These are phyloP conservation scores for Magnusiomyces paraingens DNA, from an alignment of 1,139 yeast species.

Conservation along the genomic window DNA sequence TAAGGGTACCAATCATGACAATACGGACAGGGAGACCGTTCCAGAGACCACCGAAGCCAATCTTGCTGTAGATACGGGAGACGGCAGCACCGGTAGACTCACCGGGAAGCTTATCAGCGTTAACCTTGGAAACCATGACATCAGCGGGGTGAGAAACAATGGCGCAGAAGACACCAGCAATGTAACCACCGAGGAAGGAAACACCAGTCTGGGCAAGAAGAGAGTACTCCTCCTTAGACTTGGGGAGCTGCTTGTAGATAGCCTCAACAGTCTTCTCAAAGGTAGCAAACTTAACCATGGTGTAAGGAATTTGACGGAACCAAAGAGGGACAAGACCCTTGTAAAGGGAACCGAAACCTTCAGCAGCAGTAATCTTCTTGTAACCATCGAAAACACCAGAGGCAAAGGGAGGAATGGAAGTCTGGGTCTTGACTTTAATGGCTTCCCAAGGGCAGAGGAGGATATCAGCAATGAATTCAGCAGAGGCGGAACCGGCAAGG, in stretches of 20 bases:
- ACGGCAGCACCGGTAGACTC: slow-evolving; percentile 66
- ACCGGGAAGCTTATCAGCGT: slow-evolving; percentile 60
- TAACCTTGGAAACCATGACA: slow-evolving; percentile 91
- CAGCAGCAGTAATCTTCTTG: slow-evolving; percentile 55
- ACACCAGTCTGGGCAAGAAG: slow-evolving; percentile 79
- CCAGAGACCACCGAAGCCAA: slow-evolving; percentile 91
- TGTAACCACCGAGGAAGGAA: slow-evolving; percentile 87
- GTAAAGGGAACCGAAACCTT: slow-evolving; percentile 66
- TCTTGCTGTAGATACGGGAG: slow-evolving; percentile 63
- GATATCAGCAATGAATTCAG: slow-evolving; percentile 86
- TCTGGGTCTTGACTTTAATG: slow-evolving; percentile 86
- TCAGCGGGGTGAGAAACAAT: slow-evolving; percentile 95
- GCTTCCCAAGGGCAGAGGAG: slow-evolving; percentile 91
- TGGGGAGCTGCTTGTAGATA: slow-evolving; percentile 53
- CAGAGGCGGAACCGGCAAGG: slow-evolving; percentile 82
- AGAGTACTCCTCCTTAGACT: slow-evolving; percentile 48
- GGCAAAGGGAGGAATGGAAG: slow-evolving; percentile 81
- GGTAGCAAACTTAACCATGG: slow-evolving; percentile 92
- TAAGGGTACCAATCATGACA: slow-evolving; percentile 92
- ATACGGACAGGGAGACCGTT: slow-evolving; percentile 91
- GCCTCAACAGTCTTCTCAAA: slow-evolving; percentile 81
- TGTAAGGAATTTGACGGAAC: slow-evolving; percentile 93
- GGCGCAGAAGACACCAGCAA: slow-evolving; percentile 95
- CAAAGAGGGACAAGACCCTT: slow-evolving; percentile 86
- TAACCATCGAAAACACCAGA: slow-evolving; percentile 57